Conservation (phyloP, 495 filamentous ascomycete genomes). For the Penicillium desertorum region DNA sequence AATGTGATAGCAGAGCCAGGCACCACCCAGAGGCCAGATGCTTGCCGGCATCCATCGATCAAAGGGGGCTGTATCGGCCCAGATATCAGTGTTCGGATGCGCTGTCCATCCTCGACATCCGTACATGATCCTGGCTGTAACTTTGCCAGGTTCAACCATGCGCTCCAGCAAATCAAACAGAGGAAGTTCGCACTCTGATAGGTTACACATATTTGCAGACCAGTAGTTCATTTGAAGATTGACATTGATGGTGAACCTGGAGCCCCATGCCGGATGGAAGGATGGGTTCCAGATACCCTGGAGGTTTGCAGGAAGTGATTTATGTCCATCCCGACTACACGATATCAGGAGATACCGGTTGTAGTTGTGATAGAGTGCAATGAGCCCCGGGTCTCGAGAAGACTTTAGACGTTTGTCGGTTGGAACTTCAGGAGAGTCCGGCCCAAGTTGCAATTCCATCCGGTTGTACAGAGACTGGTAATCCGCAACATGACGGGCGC, state of each 20-base stretch:
- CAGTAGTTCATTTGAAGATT: constrained; percentile 65
- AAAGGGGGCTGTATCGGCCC: constrained; percentile 48
- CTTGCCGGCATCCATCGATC: constrained; percentile 47
- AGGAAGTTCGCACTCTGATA: constrained; percentile 34
- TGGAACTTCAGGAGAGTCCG: constrained; percentile 24
- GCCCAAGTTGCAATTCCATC: constrained; percentile 32
- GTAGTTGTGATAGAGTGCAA: constrained; percentile 48
- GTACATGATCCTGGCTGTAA: constrained; percentile 48
- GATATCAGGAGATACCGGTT: constrained; percentile 50
- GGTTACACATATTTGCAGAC: constrained; percentile 47
- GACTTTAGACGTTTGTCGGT: constrained; percentile 32
- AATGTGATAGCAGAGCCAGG: constrained; percentile 50
- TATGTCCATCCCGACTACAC: constrained; percentile 38
- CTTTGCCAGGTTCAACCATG: constrained; percentile 34
- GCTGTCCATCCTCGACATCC: constrained; percentile 47
- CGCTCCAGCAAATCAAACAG: constrained; percentile 45
- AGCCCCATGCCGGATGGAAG: constrained; percentile 52
- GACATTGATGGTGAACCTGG: constrained; percentile 59
- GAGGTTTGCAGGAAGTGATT: constrained; percentile 53
- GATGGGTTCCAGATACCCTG: constrained; percentile 59
- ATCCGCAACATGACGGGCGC: constrained; percentile 30
- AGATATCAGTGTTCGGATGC: constrained; percentile 52
- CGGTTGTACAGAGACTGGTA: constrained; percentile 37
- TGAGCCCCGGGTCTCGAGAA: constrained; percentile 37
- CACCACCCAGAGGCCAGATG: constrained; percentile 49